phyloP scores from a whole-genome alignment of 306 rosid genomes.

The Cucurbita maxima region DNA sequence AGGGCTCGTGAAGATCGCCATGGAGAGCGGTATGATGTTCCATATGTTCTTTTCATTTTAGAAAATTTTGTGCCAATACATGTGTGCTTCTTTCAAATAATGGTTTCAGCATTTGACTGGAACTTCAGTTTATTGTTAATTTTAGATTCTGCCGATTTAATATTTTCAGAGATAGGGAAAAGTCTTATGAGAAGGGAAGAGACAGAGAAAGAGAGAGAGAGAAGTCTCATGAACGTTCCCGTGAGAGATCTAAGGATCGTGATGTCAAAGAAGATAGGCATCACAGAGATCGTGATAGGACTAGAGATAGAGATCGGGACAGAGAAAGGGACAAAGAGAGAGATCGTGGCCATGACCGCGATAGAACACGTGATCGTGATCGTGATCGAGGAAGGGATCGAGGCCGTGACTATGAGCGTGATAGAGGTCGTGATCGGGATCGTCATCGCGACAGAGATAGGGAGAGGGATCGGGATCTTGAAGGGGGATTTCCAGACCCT shows the following conservation, averaged over 20 bases:
- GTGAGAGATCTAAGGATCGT: constrained; percentile 65
- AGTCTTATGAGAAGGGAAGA: constrained; percentile 70
- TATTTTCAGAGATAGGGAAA: constrained; percentile 68
- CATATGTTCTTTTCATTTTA: background rate
- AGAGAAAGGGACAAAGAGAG: constrained; percentile 59
- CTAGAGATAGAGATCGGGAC: constrained; percentile 28
- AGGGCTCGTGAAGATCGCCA: constrained; percentile 73
- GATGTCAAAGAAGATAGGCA: constrained; percentile 81
- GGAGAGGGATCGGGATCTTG: constrained; percentile 61
- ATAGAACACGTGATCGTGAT: constrained; percentile 34
- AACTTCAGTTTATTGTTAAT: constrained; percentile 5
- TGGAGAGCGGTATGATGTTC: constrained; percentile 47
- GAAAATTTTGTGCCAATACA: background rate
- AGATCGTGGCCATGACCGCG: constrained; percentile 69
- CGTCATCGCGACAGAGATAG: constrained; percentile 49
- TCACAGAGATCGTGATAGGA: constrained; percentile 83
- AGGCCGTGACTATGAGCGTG: constrained; percentile 45
- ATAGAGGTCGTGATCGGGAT: constrained; percentile 36
- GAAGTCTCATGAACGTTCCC: constrained; percentile 57
- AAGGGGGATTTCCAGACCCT: constrained; percentile 35
- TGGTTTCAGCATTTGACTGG: background rate
- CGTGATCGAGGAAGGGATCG: constrained; percentile 48
- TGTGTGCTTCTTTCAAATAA: background rate
- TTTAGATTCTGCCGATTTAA: constrained; percentile 5
- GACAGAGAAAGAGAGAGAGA: constrained; percentile 60